Evolutionary conservation across 768 basidiomycete species (phyloP), one percentile per base, ranked within the genome.

Genomic region (Leccinum sublutescens): DNA sequence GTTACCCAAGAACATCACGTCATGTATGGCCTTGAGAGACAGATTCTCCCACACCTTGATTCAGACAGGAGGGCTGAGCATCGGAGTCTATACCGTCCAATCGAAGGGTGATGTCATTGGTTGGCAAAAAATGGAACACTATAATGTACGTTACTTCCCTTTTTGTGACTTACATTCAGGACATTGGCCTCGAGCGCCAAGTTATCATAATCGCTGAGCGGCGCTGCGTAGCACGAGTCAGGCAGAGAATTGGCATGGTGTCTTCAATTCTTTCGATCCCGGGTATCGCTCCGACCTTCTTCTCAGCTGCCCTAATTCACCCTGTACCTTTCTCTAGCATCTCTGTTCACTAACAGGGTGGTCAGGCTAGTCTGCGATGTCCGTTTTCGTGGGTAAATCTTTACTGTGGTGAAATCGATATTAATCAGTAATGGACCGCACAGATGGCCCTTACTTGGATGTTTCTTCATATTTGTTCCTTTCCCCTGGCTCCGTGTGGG

Each of bases 31-130:
- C n/a, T 50, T 67, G 5, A 71, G 29, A 45, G 57, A 53, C 62
- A 64, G 49, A 67, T 77, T 45, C 75, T 68, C 51, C 73, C 75
- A 2, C 77, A 78, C 25, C 25, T 27, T 27, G 25, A 40, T 71
- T 19, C 68, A 61, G 45, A 56, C 60, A 14, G 76, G 76, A n/a
- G 64, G 70, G 31, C 52, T 77, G 29, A 66, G 64, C 34, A 21
- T 23, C 23, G 23, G 23, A 23, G 23, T 77, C 21, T 78, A 73
- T 19, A 61, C 61, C 8, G 60, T 73, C 23, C 57, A 63, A 43
- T 38, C 10, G 50, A 48, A 23, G 1, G 73, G 67, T 51, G 33
- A 62, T 21, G 27, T 33, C 5, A 36, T 23, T 50, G 17, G 34
- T 55, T 33, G 21, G 21, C 38, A 10, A 29, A 11, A 1, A 27